A percentile compares a stretch with the other conserved stretches of the same genome.
phyloP scores from a whole-genome alignment of 208 protist species.

The Leishmania braziliensis region DNA sequence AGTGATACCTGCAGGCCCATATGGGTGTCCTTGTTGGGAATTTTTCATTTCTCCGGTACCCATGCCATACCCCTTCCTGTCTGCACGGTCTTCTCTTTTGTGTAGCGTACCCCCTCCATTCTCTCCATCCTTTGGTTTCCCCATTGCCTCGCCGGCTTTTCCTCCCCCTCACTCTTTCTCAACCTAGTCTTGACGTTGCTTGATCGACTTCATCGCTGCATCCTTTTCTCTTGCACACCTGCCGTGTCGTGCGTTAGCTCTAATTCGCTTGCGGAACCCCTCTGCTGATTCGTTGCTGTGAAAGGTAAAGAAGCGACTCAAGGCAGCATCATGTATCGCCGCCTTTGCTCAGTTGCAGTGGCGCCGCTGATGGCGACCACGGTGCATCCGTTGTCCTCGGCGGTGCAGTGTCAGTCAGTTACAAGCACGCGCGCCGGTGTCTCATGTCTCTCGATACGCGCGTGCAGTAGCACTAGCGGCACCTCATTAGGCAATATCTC shows the following conservation, averaged over 20 bases:
- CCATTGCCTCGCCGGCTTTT: neutral
- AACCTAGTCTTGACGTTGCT: neutral
- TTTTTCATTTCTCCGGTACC: neutral
- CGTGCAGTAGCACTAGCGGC: conserved; percentile 22
- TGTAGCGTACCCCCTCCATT: neutral
- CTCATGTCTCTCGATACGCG: neutral
- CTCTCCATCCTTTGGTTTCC: neutral
- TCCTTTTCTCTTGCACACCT: neutral
- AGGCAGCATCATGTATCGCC: conserved; percentile 9
- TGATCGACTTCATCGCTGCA: neutral
- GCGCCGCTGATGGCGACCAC: neutral
- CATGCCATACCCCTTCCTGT: neutral
- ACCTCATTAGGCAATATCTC: conserved; percentile 1
- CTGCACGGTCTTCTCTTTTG: neutral
- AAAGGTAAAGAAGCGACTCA: neutral
- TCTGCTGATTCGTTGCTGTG: neutral
- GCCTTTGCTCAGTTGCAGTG: neutral
- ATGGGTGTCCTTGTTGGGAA: neutral
- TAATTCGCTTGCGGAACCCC: neutral
- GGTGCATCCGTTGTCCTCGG: neutral
- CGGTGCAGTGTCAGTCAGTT: neutral
- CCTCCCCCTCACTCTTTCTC: neutral
- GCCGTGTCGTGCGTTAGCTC: neutral
- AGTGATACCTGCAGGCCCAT: neutral
- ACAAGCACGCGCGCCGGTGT: neutral